phyloP scores from a whole-genome alignment of 2,329 filamentous ascomycete genomes.

The Fusarium protoensiforme region DNA sequence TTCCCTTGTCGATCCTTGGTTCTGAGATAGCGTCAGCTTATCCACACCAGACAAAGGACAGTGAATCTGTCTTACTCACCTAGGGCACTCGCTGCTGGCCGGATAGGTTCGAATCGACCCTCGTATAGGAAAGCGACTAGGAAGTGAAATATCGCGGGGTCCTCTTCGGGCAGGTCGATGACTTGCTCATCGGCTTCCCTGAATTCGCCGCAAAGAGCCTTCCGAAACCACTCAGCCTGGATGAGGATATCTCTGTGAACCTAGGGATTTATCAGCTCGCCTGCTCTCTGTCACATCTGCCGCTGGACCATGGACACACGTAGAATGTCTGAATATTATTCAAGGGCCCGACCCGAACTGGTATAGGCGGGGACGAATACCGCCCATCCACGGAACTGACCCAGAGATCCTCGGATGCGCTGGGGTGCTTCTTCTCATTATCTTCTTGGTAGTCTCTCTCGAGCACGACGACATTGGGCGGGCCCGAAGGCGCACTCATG shows the following conservation, averaged over 20 bases:
- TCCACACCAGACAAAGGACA: not conserved
- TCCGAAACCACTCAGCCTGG: slow-evolving; percentile 61
- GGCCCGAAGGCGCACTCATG: slow-evolving; percentile 29
- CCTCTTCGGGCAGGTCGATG: slow-evolving; percentile 62
- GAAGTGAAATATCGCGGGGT: slow-evolving; percentile 63
- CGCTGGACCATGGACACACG: slow-evolving; percentile 18
- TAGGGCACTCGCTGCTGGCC: slow-evolving; percentile 54
- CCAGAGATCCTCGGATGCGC: slow-evolving; percentile 59
- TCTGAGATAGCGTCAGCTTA: slow-evolving; percentile 28
- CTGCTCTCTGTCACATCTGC: not conserved
- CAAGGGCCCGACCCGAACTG: slow-evolving; percentile 55
- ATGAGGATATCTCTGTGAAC: slow-evolving; percentile 60
- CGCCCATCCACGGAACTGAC: slow-evolving; percentile 61
- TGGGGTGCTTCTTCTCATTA: slow-evolving; percentile 23
- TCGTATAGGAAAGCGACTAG: slow-evolving; percentile 64
- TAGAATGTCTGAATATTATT: slow-evolving; percentile 57
- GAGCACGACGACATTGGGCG: slow-evolving; percentile 38
- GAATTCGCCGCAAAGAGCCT: slow-evolving; percentile 60
- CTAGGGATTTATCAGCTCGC: slow-evolving; percentile 39
- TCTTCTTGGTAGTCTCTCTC: slow-evolving; percentile 33
- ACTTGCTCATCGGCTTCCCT: slow-evolving; percentile 57
- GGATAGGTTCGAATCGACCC: slow-evolving; percentile 58
- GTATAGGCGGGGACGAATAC: slow-evolving; percentile 58
- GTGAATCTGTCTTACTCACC: slow-evolving; percentile 39
- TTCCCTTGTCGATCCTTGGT: slow-evolving; percentile 54